These are phyloP conservation scores for Sclerotinia subarctica DNA, from an alignment of 2,329 filamentous ascomycete species.

Conservation along the genomic window DNA sequence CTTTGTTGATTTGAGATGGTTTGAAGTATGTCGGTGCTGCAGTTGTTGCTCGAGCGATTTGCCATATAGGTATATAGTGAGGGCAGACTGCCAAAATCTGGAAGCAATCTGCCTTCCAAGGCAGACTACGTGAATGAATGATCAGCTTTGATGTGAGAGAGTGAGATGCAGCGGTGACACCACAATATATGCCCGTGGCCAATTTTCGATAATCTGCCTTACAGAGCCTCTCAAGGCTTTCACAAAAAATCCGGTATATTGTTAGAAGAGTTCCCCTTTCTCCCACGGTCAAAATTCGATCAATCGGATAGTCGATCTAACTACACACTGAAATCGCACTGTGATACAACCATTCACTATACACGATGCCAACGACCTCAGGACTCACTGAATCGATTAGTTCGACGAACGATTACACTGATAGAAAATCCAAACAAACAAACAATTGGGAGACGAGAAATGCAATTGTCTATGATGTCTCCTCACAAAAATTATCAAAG, in stretches of 20 bases:
- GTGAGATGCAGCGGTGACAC: neutral
- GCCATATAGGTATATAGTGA: neutral
- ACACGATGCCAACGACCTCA: neutral
- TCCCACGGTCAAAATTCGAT: slow-evolving; percentile 1
- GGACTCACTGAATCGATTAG: neutral
- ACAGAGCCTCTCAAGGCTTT: neutral
- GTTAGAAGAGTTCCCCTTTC: neutral
- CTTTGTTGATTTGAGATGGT: slow-evolving; percentile 39
- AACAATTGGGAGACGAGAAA: slow-evolving; percentile 1
- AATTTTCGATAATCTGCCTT: neutral
- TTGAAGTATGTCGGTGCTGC: slow-evolving; percentile 44
- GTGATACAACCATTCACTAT: neutral
- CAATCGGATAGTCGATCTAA: neutral
- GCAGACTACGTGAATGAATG: neutral
- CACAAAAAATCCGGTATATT: neutral
- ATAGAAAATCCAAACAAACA: neutral
- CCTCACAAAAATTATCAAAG: neutral
- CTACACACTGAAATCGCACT: neutral
- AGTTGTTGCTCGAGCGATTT: slow-evolving; percentile 38
- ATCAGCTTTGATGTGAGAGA: neutral
- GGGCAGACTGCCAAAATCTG: neutral
- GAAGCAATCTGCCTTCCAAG: neutral
- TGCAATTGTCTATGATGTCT: slow-evolving; percentile 15
- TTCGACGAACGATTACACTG: neutral
- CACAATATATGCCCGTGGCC: neutral